Percentiles rank a stretch among this genome's conserved stretches.
Conservation (phyloP, 129 eudicot species). For the Sambucus nigra region DNA sequence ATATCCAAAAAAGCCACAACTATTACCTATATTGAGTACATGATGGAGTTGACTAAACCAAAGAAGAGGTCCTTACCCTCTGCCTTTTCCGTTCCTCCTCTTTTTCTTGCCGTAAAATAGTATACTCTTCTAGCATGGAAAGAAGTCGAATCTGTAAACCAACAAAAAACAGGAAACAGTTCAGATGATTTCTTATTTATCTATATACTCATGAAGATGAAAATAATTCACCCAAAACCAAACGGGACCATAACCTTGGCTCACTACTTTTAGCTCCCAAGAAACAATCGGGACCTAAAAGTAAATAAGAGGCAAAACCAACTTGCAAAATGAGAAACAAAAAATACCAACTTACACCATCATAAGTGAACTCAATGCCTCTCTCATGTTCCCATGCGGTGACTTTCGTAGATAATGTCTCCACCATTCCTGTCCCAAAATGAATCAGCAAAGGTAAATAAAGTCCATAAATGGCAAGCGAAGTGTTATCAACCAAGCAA, state of each 20-base stretch:
- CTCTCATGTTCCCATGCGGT: conserved; percentile 79
- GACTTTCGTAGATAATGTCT: conserved; percentile 56
- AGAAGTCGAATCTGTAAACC: conserved; percentile 62
- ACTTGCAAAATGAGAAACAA: conserved; percentile 4
- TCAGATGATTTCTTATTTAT: neutral
- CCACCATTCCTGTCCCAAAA: conserved; percentile 71
- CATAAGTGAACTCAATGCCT: conserved; percentile 63
- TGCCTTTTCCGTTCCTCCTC: conserved; percentile 78
- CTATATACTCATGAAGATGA: too few relatives aligned
- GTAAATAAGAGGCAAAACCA: neutral
- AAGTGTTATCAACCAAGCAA: neutral
- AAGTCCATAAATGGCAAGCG: neutral
- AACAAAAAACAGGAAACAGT: conserved; percentile 2
- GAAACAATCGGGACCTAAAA: neutral
- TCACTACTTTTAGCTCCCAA: too few relatives aligned
- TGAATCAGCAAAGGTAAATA: neutral
- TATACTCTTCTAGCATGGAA: conserved; percentile 86
- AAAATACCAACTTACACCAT: conserved; percentile 58
- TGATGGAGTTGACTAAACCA: neutral
- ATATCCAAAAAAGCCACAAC: neutral
- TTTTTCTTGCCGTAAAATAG: conserved; percentile 55
- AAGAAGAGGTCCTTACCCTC: conserved; percentile 41
- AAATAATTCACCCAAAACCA: too few relatives aligned
- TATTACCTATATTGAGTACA: neutral
- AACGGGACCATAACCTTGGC: too few relatives aligned